Base-by-base conservation (phyloP, 805 yeast genomes). In the Kodamaea kakaduensis region DNA sequence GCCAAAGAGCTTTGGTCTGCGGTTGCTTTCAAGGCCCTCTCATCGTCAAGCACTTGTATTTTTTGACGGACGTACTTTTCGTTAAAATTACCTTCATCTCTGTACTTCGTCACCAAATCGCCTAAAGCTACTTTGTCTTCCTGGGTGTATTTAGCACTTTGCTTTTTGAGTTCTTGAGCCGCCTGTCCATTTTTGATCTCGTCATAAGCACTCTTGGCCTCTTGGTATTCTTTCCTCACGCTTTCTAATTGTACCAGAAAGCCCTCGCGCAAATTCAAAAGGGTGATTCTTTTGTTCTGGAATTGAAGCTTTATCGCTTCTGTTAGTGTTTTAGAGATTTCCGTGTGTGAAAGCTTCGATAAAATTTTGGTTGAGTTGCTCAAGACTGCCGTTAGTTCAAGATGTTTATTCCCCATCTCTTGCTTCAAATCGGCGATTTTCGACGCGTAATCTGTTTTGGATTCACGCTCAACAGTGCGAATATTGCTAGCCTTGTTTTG, bases 11-110 rank as follows among this genome's bases (percentile, higher is more conserved):
- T 57, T 32, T 50, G 48, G 38, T 67, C 71, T 3, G 65, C 67
- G 8, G 61, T 52, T 1, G 68, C 45, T 50, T 61, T 51, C 16
- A 63, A 52, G 2, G 61, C 50, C 32, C 59, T 48, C 36, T 73
- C 81, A 13, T 75, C 73, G 32, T 71, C 70, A 17, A 78, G 55
- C 22, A 63, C 56, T 17, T 59, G 60, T 19, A 78, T 67, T 31
- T 59, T 61, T 9, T 59, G 67, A 20, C 57, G 41, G 7, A 78
- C 52, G 31, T 47, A 48, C 3, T 38, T 42, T 40, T 69, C 67
- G 14, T 64, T 61, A 33, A 78, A 69, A 7, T 46, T 54, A 2
- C 52, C 58, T 44, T 28, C 51, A 32, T 40, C 56, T 51, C 57
- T 64, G 61, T 56, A 66, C 28, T 32, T 46, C 47, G 27, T 45